Conservation (phyloP, 331 rosid genomes). For the Arachis monticola region DNA sequence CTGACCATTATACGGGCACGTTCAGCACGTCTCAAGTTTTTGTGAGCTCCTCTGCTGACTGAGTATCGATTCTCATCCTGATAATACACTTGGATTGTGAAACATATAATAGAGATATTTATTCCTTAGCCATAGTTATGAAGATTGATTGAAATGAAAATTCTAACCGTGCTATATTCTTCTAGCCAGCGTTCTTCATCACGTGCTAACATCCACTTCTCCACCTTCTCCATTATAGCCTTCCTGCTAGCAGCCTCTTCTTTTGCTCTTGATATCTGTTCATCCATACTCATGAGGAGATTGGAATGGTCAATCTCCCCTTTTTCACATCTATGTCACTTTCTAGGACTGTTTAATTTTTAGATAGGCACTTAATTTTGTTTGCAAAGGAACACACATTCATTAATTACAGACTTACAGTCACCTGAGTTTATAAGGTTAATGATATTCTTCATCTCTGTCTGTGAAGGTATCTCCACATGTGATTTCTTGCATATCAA, state of each 20-base stretch:
- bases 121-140: constrained; percentile 30
- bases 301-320: constrained; percentile 95
- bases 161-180: constrained; percentile 87
- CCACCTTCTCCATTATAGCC: constrained; percentile 94
- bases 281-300: constrained; percentile 95
- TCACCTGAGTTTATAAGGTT: constrained; percentile 81
- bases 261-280: constrained; percentile 86
- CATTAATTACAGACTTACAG: constrained; percentile 37
- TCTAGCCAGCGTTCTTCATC: constrained; percentile 98
- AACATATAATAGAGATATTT: constrained; percentile 21
- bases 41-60: constrained; percentile 97
- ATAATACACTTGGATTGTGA: constrained; percentile 42
- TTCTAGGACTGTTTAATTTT: constrained; percentile 26
- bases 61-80: constrained; percentile 96
- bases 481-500: constrained; percentile 82
- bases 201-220: constrained; percentile 86
- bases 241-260: constrained; percentile 94
- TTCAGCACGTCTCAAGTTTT: constrained; percentile 94
- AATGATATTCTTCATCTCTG: constrained; percentile 74
- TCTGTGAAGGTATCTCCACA: constrained; percentile 73
- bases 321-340: constrained; percentile 59
- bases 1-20: constrained; percentile 84
- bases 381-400: constrained; percentile 18
- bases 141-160: constrained; percentile 34
- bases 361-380: neutral